Evolutionary conservation across 768 basidiomycete genomes (phyloP), one percentile per base, ranked within the genome.

Genomic region (Serendipita vermifera): DNA sequence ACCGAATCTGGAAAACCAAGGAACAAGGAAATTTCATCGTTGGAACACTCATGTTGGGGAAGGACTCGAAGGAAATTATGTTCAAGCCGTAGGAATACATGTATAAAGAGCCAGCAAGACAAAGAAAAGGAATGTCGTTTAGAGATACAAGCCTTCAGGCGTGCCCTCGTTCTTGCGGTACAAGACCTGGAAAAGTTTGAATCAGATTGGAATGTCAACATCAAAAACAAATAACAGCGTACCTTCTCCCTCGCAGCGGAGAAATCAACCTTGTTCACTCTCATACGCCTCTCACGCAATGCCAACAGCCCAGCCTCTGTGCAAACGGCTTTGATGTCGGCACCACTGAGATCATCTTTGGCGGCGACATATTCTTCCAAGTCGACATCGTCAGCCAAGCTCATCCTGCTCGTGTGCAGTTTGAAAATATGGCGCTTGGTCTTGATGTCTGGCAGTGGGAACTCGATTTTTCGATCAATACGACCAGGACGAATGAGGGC

Each of bases 351-450:
- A 64, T 97, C 94, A 63, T 99, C 96, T 70, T 98, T 98, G 27
- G 85, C 83, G 72, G 85, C 86, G 56, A 99, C 82, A 64, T 90
- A 90, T 68, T 98, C 94, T 66, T 98, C 94, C 56, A 98, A 73
- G 65, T 92, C 92, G 32, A 98, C 94, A 64, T 94, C 91, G 26
- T 79, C 77, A 53, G 71, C 72, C 57, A 99, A 71, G 63, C 81
- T 92, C 96, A 99, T 99, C 3, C 94, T 83, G 29, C 88, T 82
- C 3, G 96, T 98, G 68, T 96, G 93, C 62, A 97, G 70, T 64
- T 87, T 87, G 83, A 99, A 98, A 67, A 99, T 99, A 69, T 96
- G 93, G 13, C 94, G 85, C 69, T 99, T 99, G 53, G 96, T 98
- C 77, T 99, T 99, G 60, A 94, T 82, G 64, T 99, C 96, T 13